phyloP scores from a whole-genome alignment of 495 filamentous ascomycete genomes.

The Penicillium maclennaniae region DNA sequence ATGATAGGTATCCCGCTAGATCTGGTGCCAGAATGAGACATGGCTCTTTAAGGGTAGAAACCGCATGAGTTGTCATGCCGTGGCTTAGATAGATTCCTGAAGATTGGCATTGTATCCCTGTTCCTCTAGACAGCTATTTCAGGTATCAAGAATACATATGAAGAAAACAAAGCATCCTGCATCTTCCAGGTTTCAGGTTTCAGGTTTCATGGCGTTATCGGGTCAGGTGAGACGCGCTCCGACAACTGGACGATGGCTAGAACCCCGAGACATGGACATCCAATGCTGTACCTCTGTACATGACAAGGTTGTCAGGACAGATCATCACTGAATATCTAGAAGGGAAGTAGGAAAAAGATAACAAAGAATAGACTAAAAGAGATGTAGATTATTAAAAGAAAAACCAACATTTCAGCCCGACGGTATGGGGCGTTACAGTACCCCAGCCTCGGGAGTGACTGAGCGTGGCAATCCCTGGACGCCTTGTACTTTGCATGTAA shows the following conservation, averaged over 20 bases:
- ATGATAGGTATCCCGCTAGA: constrained; percentile 6
- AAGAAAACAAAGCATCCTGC: background rate
- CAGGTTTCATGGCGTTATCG: background rate
- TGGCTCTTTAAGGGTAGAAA: constrained; percentile 6
- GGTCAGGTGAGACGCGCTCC: constrained; percentile 8
- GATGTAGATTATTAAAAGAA: background rate
- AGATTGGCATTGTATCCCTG: background rate
- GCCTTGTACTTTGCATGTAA: constrained; percentile 17
- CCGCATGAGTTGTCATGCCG: constrained; percentile 1
- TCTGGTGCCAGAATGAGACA: constrained; percentile 9
- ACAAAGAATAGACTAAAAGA: background rate
- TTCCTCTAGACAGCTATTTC: background rate
- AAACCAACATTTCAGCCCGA: constrained; percentile 18
- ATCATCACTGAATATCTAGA: background rate
- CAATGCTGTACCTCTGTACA: background rate
- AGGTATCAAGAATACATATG: background rate
- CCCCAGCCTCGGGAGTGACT: background rate
- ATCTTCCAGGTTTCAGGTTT: background rate
- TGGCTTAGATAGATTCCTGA: background rate
- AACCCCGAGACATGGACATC: background rate
- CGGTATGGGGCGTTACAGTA: constrained; percentile 14
- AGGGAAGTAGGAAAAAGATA: background rate
- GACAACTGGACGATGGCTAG: constrained; percentile 3
- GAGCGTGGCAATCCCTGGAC: background rate
- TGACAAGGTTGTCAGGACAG: background rate